phyloP scores from a whole-genome alignment of 768 basidiomycete species.

The Sporobolomyces roseus region DNA sequence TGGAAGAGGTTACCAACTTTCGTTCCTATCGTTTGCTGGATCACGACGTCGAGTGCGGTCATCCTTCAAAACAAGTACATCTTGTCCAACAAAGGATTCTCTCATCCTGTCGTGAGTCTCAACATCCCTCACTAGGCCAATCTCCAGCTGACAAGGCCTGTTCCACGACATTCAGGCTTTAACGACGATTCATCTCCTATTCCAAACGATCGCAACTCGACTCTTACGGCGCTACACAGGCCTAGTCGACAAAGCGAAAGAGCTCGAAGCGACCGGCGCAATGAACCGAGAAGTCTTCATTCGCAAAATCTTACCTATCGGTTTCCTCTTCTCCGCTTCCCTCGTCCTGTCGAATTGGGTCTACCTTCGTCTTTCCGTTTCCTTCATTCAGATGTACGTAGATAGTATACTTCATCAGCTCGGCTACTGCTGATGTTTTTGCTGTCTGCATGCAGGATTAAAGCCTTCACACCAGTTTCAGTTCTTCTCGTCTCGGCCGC shows the following conservation, averaged over 20 bases:
- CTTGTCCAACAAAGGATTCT: conserved; percentile 65
- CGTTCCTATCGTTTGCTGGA: conserved; percentile 76
- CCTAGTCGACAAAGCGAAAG: conserved; percentile 68
- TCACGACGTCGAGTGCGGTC: conserved; percentile 77
- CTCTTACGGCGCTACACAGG: conserved; percentile 72
- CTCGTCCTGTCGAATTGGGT: conserved; percentile 87
- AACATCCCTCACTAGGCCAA: conserved; percentile 66
- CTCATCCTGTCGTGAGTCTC: conserved; percentile 84
- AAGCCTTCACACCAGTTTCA: conserved; percentile 86
- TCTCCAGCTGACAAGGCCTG: conserved; percentile 29
- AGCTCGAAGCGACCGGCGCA: conserved; percentile 54
- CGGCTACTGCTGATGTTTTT: not conserved
- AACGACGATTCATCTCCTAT: conserved; percentile 39
- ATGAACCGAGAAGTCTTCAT: conserved; percentile 75
- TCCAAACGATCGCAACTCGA: conserved; percentile 74
- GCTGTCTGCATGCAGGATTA: conserved; percentile 36
- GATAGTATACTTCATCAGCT: not conserved
- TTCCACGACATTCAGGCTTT: conserved; percentile 18
- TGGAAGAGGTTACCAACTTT: conserved; percentile 33
- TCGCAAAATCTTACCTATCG: conserved; percentile 85
- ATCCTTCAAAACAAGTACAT: conserved; percentile 58
- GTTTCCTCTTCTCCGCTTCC: conserved; percentile 59
- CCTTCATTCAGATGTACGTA: conserved; percentile 60
- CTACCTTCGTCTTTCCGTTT: conserved; percentile 80
- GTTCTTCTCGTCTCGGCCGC: conserved; percentile 89